Evolutionary conservation across 129 eudicot genomes (phyloP), one percentile per base, ranked within the genome.

Genomic region (Lonicera japonica): DNA sequence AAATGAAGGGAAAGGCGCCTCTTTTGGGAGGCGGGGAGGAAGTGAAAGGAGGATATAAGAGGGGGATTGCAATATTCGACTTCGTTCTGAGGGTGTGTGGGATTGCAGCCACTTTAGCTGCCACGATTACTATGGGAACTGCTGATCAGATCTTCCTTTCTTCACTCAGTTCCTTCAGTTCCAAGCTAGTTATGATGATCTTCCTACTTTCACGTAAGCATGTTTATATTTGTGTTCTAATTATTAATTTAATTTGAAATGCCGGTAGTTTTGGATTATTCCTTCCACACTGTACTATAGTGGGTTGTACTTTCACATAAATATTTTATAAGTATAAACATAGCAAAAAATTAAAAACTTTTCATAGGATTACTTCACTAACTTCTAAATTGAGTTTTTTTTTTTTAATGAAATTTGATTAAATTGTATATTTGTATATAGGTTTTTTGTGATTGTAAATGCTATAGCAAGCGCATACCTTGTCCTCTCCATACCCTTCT

Each of bases 131-230:
- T 54, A 90, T 90, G 97, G 95, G 76, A 23, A 86, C 95, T 22
- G 70, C 97, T 1, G 89, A 90, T 18, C 85, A 90, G 54, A 86
- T 1, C 97, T 90, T 15, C 97, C 97, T 17, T 90, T 90, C 66
- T 90, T 90, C 86, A 90, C 95, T 61, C 95, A 86, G 67, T 90
- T 86, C 81, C 82, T 90, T 61, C 97, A 84, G 66, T 90, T 90
- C 66, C 78, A 77, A 70, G 97, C 95, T 23, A 58, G 83, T 29
- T 90, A 81, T 15, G 83, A 86, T 53, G 94, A 90, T 75, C 80
- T 90, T 4, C 85, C 97, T 0, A 70, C 82, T 59, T 83, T 86
- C 75, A 65, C 84, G 95, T 86, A 60, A 76, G 89, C 74, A 29
- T 1, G 6, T 29, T 1, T 6, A n/a, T 40, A 12, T 40, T 8